Conservation (phyloP, 495 filamentous ascomycete species). For the Aspergillus ostianus region DNA sequence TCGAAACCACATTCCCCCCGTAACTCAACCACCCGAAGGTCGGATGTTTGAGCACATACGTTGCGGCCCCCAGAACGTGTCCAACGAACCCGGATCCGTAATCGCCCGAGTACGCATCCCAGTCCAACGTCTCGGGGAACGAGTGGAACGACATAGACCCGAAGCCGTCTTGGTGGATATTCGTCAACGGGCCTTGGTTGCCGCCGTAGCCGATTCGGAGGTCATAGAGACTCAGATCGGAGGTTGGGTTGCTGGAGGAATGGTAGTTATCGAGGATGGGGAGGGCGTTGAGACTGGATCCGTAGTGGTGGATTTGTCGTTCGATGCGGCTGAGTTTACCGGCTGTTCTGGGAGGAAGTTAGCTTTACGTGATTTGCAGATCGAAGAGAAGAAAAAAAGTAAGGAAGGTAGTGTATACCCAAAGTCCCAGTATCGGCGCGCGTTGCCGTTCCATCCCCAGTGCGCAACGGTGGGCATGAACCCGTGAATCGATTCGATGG, state of each 20-base stretch:
- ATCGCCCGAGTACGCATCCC: slow-evolving; percentile 53
- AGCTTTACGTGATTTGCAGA: background rate
- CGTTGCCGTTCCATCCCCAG: slow-evolving; percentile 57
- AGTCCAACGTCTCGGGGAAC: slow-evolving; percentile 48
- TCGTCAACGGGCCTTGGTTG: slow-evolving; percentile 46
- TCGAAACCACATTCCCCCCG: slow-evolving; percentile 31
- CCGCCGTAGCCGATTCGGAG: slow-evolving; percentile 51
- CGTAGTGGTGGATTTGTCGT: slow-evolving; percentile 57
- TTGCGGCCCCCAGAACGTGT: slow-evolving; percentile 39
- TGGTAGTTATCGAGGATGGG: slow-evolving; percentile 47
- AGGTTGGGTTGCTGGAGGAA: slow-evolving; percentile 29
- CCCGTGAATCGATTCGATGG: slow-evolving; percentile 47
- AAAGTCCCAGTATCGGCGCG: slow-evolving; percentile 54
- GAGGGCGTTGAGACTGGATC: slow-evolving; percentile 51
- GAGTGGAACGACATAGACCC: slow-evolving; percentile 50
- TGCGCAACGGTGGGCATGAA: slow-evolving; percentile 52
- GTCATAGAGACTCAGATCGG: slow-evolving; percentile 42
- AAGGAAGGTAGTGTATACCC: slow-evolving; percentile 12
- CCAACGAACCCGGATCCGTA: slow-evolving; percentile 52
- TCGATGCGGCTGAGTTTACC: slow-evolving; percentile 52
- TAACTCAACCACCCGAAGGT: slow-evolving; percentile 25
- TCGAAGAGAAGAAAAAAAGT: background rate
- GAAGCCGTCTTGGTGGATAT: slow-evolving; percentile 49
- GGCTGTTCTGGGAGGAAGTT: slow-evolving; percentile 23
- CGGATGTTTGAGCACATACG: slow-evolving; percentile 42